A percentile compares a stretch with the other conserved stretches of the same genome.
phyloP scores from a whole-genome alignment of 352 stramenopile species.

The Phytophthora europaea region DNA sequence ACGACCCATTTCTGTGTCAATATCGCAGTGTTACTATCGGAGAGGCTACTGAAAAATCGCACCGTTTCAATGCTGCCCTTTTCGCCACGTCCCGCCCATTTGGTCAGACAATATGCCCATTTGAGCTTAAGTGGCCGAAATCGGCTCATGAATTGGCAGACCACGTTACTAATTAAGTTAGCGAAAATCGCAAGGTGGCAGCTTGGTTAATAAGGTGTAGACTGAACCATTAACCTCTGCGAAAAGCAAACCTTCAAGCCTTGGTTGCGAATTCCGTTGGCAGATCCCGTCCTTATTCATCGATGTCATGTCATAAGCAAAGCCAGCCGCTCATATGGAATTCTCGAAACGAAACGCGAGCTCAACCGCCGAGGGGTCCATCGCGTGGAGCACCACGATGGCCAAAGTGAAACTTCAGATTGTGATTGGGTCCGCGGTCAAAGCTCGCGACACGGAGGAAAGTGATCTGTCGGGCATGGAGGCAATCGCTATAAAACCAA shows the following conservation, averaged over 20 bases:
- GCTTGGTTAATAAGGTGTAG: too few species aligned
- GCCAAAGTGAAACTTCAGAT: not conserved
- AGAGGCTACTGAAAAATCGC: too few species aligned
- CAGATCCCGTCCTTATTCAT: not conserved
- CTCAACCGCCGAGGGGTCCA: not conserved
- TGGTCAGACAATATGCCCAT: too few species aligned
- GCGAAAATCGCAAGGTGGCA: too few species aligned
- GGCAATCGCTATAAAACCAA: constrained; percentile 23
- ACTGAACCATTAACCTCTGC: not conserved
- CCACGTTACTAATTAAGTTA: too few species aligned
- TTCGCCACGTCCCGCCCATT: too few species aligned
- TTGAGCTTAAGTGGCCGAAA: too few species aligned
- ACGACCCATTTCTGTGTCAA: too few species aligned
- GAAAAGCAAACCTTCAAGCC: too few species aligned
- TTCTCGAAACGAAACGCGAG: not conserved
- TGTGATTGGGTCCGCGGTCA: not conserved
- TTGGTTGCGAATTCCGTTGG: not conserved
- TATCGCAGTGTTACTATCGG: too few species aligned
- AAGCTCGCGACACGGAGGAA: constrained; percentile 12
- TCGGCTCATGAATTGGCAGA: too few species aligned
- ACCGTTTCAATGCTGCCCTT: too few species aligned
- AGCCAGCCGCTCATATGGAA: not conserved
- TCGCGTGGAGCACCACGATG: not conserved
- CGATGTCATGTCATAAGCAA: not conserved
- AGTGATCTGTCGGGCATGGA: constrained; percentile 29